These are phyloP conservation scores for Fusarium subtropicale DNA, from an alignment of 2,329 filamentous ascomycete genomes.

Conservation along the genomic window DNA sequence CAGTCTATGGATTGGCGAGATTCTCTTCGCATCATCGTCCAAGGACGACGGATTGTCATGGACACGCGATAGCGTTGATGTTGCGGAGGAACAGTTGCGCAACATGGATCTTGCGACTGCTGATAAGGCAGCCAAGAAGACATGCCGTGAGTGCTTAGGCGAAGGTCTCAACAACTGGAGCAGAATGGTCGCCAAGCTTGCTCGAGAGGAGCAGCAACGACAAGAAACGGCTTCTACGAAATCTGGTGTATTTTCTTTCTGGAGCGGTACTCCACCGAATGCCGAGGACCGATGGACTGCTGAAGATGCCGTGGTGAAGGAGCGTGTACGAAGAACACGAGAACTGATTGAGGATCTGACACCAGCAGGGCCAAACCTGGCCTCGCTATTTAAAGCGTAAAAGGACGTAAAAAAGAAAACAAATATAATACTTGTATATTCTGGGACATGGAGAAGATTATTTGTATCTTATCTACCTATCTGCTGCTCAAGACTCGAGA, in stretches of 20 bases:
- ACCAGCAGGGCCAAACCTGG: conserved; percentile 51
- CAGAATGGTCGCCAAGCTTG: conserved; percentile 78
- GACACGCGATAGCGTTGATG: conserved; percentile 88
- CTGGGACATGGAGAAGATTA: conserved; percentile 24
- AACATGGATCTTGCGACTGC: conserved; percentile 49
- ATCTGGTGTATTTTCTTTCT: conserved; percentile 53
- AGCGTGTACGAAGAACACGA: conserved; percentile 62
- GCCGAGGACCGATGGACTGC: conserved; percentile 63
- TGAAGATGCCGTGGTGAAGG: conserved; percentile 65
- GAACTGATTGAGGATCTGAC: conserved; percentile 64
- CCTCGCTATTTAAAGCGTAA: conserved; percentile 57
- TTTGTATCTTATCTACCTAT: conserved; percentile 32
- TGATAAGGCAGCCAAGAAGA: conserved; percentile 56
- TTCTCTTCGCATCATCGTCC: conserved; percentile 76
- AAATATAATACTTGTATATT: conserved; percentile 1
- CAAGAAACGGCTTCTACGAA: conserved; percentile 50
- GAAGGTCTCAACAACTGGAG: conserved; percentile 85
- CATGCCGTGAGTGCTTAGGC: conserved; percentile 81
- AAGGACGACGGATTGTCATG: conserved; percentile 82
- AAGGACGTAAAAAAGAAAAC: conserved; percentile 13
- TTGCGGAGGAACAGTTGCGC: conserved; percentile 77
- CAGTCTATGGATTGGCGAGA: conserved; percentile 93
- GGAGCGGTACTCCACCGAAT: conserved; percentile 50
- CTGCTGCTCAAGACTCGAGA: conserved; percentile 17
- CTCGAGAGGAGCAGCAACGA: conserved; percentile 61